phyloP scores from a whole-genome alignment of 345 rosid genomes.

The Populus davidiana region DNA sequence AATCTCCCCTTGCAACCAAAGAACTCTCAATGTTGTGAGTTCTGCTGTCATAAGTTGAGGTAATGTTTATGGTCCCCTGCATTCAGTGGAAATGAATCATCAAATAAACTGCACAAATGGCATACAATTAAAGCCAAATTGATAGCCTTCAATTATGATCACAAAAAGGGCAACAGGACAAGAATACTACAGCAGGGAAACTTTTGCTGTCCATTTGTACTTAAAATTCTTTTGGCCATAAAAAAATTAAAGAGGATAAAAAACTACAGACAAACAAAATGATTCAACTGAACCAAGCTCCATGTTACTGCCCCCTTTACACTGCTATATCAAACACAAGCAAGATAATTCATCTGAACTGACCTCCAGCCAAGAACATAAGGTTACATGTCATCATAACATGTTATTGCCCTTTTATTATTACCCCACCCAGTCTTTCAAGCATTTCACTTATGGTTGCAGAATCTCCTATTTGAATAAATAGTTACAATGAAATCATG shows the following conservation, averaged over 20 bases:
- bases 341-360: no score
- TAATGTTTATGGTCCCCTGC: slow-evolving; percentile 72
- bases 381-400: background rate
- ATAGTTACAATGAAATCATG: no score
- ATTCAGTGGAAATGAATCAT: slow-evolving; percentile 14
- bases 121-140: background rate
- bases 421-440: no score
- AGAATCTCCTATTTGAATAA: no score
- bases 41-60: slow-evolving; percentile 77
- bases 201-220: background rate
- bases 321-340: no score
- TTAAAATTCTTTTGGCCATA: no score
- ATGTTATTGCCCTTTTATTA: background rate
- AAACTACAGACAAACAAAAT: no score
- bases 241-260: no score
- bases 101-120: background rate
- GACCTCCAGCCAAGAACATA: no score
- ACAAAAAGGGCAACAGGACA: background rate
- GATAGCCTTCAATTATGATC: background rate
- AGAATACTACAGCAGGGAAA: background rate
- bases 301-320: no score
- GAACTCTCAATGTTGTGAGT: slow-evolving; percentile 68
- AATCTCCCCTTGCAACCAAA: slow-evolving; percentile 87
- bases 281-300: no score
- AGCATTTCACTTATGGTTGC: no score